Evolutionary conservation across 495 filamentous ascomycete genomes (phyloP).

Genomic region (Amniculicola lignicola): DNA sequence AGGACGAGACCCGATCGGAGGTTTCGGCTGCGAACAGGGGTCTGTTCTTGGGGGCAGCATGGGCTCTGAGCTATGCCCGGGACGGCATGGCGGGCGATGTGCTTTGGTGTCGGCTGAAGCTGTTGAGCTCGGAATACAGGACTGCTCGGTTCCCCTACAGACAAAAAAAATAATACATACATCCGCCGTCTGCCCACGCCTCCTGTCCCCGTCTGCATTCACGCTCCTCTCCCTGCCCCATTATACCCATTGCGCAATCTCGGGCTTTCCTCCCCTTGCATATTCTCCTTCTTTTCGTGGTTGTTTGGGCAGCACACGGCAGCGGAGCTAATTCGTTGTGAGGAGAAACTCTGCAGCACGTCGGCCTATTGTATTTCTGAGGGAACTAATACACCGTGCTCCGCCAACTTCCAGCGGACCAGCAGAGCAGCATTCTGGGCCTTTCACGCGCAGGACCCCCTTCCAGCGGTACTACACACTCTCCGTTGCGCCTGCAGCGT

Average conservation of each 20-base stretch:
- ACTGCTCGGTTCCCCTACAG: neutral
- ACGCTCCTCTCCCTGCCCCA: neutral
- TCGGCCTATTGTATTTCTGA: no score
- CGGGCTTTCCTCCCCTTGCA: neutral
- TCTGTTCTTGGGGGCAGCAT: neutral
- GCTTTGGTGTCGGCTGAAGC: conserved; percentile 23
- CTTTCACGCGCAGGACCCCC: no score
- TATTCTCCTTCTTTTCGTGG: neutral
- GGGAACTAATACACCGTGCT: no score
- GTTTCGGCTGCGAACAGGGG: conserved; percentile 5
- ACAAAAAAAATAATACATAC: conserved; percentile 18
- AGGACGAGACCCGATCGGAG: no score
- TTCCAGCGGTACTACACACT: no score
- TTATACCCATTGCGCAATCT: no score
- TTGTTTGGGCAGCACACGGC: no score
- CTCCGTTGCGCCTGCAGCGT: no score
- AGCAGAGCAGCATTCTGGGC: no score
- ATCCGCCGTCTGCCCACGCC: neutral
- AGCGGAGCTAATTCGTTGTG: no score
- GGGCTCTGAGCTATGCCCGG: conserved; percentile 15
- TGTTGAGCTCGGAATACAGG: conserved; percentile 34
- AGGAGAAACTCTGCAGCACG: no score
- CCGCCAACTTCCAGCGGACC: no score
- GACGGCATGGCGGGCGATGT: conserved; percentile 27
- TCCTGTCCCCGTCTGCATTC: neutral